A percentile compares a stretch with the other conserved stretches of the same genome.
phyloP scores from a whole-genome alignment of 257 asterid genomes.

The Solanum tarapatanum region DNA sequence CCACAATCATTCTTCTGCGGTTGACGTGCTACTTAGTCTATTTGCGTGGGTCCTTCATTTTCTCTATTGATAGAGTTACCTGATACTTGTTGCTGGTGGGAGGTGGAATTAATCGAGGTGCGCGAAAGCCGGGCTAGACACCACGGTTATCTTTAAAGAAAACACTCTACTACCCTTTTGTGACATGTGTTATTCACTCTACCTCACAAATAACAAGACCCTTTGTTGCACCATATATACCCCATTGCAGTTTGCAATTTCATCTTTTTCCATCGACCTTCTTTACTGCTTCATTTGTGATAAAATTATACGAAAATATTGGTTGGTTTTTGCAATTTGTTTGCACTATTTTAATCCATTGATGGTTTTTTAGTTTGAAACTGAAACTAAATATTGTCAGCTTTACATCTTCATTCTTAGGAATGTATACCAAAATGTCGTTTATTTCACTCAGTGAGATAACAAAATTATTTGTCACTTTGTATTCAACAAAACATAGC shows the following conservation, averaged over 20 bases:
- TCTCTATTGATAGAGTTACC: background rate
- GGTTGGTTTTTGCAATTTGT: background rate
- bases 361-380: background rate
- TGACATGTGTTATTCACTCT: background rate
- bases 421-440: background rate
- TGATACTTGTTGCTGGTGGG: background rate
- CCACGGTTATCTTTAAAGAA: background rate
- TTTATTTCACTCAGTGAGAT: background rate
- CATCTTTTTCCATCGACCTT: background rate
- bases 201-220: background rate
- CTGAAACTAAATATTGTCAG: background rate
- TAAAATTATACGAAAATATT: background rate
- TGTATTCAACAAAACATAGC: background rate
- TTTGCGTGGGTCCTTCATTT: background rate
- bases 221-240: background rate
- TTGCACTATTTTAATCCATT: background rate
- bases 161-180: background rate
- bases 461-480: background rate
- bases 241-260: background rate
- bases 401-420: background rate
- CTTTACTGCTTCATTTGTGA: background rate
- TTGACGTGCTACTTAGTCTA: background rate
- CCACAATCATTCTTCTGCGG: background rate
- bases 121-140: rapidly evolving
- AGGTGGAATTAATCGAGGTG: background rate